A percentile compares a stretch with the other conserved stretches of the same genome.
Evolutionary conservation across 129 eudicot species (phyloP).

Genomic region (Saposhnikovia divaricata): DNA sequence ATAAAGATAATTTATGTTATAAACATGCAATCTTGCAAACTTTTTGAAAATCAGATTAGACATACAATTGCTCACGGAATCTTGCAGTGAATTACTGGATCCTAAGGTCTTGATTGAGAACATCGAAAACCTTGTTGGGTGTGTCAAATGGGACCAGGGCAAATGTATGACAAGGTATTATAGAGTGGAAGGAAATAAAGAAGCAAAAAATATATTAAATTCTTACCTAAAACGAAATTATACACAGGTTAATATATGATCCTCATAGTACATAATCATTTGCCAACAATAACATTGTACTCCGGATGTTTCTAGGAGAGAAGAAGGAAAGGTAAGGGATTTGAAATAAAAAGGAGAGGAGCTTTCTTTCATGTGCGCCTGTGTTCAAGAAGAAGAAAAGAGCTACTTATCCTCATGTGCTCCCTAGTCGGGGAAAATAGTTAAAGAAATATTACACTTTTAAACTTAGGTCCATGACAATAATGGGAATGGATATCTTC

Average conservation of each 20-base stretch:
- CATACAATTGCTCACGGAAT: not conserved
- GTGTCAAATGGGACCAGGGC: not conserved
- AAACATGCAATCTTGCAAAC: slow-evolving; percentile 1
- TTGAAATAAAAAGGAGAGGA: not conserved
- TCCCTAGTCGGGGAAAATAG: not conserved
- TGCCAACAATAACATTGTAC: not conserved
- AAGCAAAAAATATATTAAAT: not conserved
- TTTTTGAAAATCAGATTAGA: not conserved
- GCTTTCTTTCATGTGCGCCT: not conserved
- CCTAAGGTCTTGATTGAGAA: not conserved
- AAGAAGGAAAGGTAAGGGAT: not conserved
- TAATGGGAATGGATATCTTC: not conserved
- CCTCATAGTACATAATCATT: not conserved
- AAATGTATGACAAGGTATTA: not conserved
- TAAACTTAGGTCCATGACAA: not conserved
- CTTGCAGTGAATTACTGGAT: not conserved
- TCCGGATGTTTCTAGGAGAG: not conserved
- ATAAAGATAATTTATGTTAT: slow-evolving; percentile 5
- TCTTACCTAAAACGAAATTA: not conserved
- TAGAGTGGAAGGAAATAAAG: not conserved
- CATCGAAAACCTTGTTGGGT: not conserved
- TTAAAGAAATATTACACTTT: not conserved
- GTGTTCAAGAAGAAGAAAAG: not conserved
- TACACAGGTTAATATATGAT: not conserved
- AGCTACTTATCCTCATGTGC: not conserved